phyloP scores from a whole-genome alignment of 2,329 filamentous ascomycete genomes.

The Cladosporium austrohemisphaericum region DNA sequence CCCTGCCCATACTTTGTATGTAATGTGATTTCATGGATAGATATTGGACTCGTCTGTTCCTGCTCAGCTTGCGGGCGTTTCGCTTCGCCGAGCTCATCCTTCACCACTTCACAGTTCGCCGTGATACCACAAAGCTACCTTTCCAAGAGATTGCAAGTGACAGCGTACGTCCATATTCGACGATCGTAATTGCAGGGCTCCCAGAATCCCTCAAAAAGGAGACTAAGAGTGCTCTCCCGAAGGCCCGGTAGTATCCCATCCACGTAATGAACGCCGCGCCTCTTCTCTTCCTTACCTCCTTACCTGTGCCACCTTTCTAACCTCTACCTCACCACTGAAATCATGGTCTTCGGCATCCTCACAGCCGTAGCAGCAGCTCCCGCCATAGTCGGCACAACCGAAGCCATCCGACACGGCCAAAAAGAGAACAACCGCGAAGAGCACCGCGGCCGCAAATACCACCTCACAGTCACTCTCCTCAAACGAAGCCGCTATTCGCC shows the following conservation, averaged over 20 bases:
- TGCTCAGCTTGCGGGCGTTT: background rate
- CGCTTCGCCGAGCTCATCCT: too few species aligned
- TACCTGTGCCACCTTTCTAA: background rate
- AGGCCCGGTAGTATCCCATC: too few species aligned
- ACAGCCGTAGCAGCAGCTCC: constrained; percentile 32
- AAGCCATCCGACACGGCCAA: constrained; percentile 33
- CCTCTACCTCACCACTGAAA: background rate
- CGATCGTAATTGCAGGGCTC: too few species aligned
- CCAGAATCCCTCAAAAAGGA: too few species aligned
- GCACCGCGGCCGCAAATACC: constrained; percentile 30
- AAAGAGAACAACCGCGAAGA: constrained; percentile 31
- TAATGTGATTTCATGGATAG: constrained; percentile 3
- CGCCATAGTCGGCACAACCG: constrained; percentile 35
- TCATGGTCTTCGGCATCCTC: constrained; percentile 32
- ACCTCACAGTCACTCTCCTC: constrained; percentile 29
- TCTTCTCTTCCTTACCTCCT: too few species aligned
- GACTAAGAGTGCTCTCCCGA: too few species aligned
- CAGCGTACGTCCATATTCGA: too few species aligned
- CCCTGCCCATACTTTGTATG: background rate
- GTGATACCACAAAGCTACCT: too few species aligned
- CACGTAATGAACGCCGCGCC: too few species aligned
- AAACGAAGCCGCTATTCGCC: constrained; percentile 24
- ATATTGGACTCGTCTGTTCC: background rate
- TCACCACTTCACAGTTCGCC: too few species aligned
- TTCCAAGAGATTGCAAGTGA: too few species aligned